Evolutionary conservation across 2,329 filamentous ascomycete genomes (phyloP).

Genomic region (Graphilbum ipis-grandicollis): DNA sequence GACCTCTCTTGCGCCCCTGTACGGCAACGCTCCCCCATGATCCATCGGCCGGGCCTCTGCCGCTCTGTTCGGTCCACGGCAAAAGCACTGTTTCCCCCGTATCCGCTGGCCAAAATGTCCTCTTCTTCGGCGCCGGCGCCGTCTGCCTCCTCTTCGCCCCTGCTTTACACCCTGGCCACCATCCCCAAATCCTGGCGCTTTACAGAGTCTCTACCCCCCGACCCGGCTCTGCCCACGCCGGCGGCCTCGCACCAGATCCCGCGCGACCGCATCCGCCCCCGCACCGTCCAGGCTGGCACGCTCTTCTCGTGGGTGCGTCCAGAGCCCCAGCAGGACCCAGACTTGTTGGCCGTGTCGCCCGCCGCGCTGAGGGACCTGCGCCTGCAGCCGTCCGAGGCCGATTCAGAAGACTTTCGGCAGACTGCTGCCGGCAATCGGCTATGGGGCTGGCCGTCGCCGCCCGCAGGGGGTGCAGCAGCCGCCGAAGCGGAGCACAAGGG

Average conservation of each 20-base stretch:
- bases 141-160: too few relatives aligned
- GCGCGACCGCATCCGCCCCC: slow-evolving; percentile 58
- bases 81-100: background rate
- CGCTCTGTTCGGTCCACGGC: too few relatives aligned
- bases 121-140: slow-evolving; percentile 1
- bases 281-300: slow-evolving; percentile 69
- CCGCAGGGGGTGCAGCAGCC: background rate
- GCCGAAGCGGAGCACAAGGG: background rate
- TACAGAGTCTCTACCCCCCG: slow-evolving; percentile 53
- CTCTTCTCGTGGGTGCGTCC: slow-evolving; percentile 85
- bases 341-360: slow-evolving; percentile 66
- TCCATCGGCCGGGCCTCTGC: too few relatives aligned
- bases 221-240: slow-evolving; percentile 64
- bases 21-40: too few relatives aligned
- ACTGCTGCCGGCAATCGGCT: slow-evolving; percentile 71
- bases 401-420: slow-evolving; percentile 56
- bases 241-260: slow-evolving; percentile 65
- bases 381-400: slow-evolving; percentile 48
- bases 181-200: slow-evolving; percentile 50
- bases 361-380: slow-evolving; percentile 70
- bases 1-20: too few relatives aligned
- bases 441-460: slow-evolving; percentile 46
- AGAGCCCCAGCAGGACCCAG: slow-evolving; percentile 50
- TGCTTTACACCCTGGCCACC: slow-evolving; percentile 30
- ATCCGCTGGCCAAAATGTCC: too few relatives aligned